Percentiles rank a stretch among this genome's conserved stretches.
These are phyloP conservation scores for Chaetomium cochliodes DNA, from an alignment of 495 filamentous ascomycete genomes.

Conservation along the genomic window DNA sequence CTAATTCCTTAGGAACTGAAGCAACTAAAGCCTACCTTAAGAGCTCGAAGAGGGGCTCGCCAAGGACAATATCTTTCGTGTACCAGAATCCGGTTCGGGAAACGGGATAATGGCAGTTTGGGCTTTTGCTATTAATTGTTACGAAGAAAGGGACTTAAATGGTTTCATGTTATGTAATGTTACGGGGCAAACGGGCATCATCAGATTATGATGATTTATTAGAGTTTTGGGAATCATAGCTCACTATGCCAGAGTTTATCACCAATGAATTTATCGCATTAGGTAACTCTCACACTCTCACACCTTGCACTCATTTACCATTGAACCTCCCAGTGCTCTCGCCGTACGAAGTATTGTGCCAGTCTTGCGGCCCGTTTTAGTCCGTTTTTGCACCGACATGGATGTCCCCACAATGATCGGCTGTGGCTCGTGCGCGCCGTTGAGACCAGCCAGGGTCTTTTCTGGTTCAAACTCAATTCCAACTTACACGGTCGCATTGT, in stretches of 20 bases:
- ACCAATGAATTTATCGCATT: too few relatives aligned
- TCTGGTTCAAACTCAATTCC: too few relatives aligned
- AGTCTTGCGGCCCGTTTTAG: not conserved
- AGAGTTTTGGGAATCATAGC: conserved; percentile 2
- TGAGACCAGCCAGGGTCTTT: too few relatives aligned
- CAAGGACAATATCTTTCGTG: conserved; percentile 7
- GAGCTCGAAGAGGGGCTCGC: not conserved
- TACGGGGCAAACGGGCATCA: not conserved
- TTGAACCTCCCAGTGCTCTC: too few relatives aligned
- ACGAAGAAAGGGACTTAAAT: not conserved
- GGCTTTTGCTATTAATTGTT: not conserved
- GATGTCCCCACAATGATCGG: too few relatives aligned
- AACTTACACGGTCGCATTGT: too few relatives aligned
- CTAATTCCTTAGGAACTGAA: conserved; percentile 44
- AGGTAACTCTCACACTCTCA: too few relatives aligned
- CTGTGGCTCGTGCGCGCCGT: too few relatives aligned
- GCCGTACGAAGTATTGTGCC: not conserved
- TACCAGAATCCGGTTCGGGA: not conserved
- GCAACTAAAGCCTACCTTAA: too few relatives aligned
- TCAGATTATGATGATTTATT: not conserved
- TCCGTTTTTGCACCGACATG: too few relatives aligned
- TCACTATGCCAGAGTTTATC: not conserved
- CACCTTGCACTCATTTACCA: too few relatives aligned
- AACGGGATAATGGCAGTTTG: not conserved
- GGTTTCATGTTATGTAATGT: not conserved